These are phyloP conservation scores for Pleurotus salmoneostramineus DNA, from an alignment of 768 basidiomycete genomes.

Conservation along the genomic window DNA sequence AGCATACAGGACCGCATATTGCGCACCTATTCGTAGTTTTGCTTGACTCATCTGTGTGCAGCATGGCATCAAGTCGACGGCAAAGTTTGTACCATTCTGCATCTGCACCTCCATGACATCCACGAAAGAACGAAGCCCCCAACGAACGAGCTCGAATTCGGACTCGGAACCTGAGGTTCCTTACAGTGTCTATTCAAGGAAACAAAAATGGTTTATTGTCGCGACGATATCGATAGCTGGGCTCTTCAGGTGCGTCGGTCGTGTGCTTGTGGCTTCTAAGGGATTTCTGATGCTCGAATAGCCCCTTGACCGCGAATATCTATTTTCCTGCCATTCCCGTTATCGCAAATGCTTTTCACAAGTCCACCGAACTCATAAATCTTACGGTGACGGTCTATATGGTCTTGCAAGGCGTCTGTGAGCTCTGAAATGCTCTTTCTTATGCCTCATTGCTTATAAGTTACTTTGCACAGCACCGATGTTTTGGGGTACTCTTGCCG, in stretches of 20 bases:
- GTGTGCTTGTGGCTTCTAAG: neutral
- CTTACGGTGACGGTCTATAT: slow-evolving; percentile 74
- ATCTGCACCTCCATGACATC: too few species aligned
- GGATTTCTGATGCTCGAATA: slow-evolving; percentile 18
- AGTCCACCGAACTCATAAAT: slow-evolving; percentile 69
- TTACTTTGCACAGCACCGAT: neutral
- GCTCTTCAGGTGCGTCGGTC: slow-evolving; percentile 13
- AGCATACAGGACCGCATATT: too few species aligned
- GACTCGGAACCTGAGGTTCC: neutral
- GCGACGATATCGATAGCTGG: slow-evolving; percentile 13
- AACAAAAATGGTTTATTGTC: slow-evolving; percentile 18
- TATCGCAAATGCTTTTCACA: slow-evolving; percentile 58
- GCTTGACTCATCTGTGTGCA: too few species aligned
- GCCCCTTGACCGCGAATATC: slow-evolving; percentile 71
- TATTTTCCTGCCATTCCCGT: slow-evolving; percentile 79
- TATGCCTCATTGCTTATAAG: too few species aligned
- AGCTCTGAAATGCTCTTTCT: neutral
- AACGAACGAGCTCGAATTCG: too few species aligned
- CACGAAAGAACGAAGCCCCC: too few species aligned
- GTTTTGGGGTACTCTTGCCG: slow-evolving; percentile 67
- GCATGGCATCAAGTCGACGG: too few species aligned
- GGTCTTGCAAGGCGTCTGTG: slow-evolving; percentile 63
- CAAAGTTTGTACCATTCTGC: too few species aligned
- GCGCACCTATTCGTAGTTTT: too few species aligned
- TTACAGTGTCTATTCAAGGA: slow-evolving; percentile 13